These are phyloP conservation scores for Chlorella variabilis DNA, from an alignment of 163 green algal species.

Conservation along the genomic window DNA sequence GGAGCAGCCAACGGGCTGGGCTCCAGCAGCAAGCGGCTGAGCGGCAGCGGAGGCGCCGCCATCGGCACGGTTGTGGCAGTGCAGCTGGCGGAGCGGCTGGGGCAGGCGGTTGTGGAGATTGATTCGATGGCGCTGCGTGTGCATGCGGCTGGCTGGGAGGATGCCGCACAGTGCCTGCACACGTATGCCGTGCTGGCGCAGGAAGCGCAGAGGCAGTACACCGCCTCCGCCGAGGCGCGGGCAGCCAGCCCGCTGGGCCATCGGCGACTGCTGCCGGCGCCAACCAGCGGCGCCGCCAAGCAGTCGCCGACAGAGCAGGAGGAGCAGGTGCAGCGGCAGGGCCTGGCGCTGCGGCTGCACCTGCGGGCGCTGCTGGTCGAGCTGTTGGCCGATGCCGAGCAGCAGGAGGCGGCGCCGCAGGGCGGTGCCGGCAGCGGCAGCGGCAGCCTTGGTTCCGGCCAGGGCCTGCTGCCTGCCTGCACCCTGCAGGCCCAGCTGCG, in stretches of 20 bases:
- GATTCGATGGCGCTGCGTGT: slow-evolving; percentile 30
- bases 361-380: slow-evolving; percentile 8
- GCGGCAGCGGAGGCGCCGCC: neutral
- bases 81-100: neutral
- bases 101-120: neutral
- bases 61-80: neutral
- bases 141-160: slow-evolving; percentile 42
- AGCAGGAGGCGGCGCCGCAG: neutral
- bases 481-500: neutral
- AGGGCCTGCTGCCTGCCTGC: neutral
- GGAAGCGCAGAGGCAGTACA: slow-evolving; percentile 33
- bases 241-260: neutral
- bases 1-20: neutral
- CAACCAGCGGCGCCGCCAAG: neutral
- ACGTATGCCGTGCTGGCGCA: slow-evolving; percentile 26
- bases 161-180: slow-evolving; percentile 30
- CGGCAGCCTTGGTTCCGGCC: neutral
- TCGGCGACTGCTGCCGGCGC: neutral
- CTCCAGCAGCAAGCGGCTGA: neutral
- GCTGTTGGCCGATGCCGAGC: slow-evolving; percentile 4
- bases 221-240: neutral
- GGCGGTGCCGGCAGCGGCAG: neutral
- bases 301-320: neutral
- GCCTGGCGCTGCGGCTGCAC: neutral
- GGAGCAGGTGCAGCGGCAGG: neutral